Base-by-base conservation (phyloP, 805 yeast species). In the Starmerella bacillaris region DNA sequence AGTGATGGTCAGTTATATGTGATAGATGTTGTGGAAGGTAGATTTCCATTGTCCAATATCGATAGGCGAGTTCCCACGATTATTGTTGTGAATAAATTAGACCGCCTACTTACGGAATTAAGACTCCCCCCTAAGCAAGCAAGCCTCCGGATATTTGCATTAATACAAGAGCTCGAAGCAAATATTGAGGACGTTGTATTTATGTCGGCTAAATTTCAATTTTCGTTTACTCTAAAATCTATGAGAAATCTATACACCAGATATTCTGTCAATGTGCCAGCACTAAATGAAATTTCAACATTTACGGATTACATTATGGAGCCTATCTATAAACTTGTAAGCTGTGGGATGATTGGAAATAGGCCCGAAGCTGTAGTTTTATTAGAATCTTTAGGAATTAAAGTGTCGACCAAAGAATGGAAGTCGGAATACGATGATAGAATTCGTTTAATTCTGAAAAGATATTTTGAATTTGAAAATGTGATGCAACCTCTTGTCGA, bases 1-100 rank as follows among this genome's bases (percentile, higher is more conserved):
- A 65, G 67, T 0, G 95, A 89, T 43, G 70, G 75, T 2, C 70
- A 69, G 0, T 57, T 75, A 0, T 53, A 83, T 2, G 78, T 80
- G 1, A 61, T 86, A n/a, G 98, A 89, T 51, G 74, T 66, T 1
- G 74, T 82, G 1, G 94, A 86, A 51, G 95, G 96, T 0, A 51
- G 82, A 3, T 68, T 77, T 0, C 31, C 40, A 3, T 11, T 11
- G 26, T 22, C 26, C 26, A 26, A 12, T 7, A n/a, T n/a, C n/a
- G 21, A 33, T 9, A 21, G 18, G 5, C 14, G 11, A 12, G 7
- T 8, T 5, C 11, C 34, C 12, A 61, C 69, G 21, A 48, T 72
- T 2, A 67, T 73, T 0, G 53, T 86, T 14, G 56, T 89, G 4
- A 84, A 79, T 55, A 89, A 92, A 54, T 45, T 92, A 6, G 99